Conservation (phyloP, 331 rosid genomes). For the Rhamnella rubrinervis region DNA sequence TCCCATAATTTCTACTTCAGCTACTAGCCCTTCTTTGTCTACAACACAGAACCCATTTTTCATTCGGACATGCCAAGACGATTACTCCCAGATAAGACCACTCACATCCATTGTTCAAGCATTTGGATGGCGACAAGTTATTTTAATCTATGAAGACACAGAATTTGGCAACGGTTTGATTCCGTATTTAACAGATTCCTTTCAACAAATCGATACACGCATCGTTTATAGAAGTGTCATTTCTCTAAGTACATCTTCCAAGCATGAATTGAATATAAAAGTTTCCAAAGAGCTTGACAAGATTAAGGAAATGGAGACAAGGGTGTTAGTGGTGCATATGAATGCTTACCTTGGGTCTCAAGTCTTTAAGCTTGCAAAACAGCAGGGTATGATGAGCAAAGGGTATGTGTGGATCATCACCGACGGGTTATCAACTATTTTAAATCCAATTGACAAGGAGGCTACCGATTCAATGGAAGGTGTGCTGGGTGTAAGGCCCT, state of each 20-base stretch:
- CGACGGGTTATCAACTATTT: slow-evolving; percentile 13
- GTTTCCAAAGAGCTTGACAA: slow-evolving; percentile 19
- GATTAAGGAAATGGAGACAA: slow-evolving; percentile 27
- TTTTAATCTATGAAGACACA: slow-evolving; percentile 33
- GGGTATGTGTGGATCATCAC: slow-evolving; percentile 39
- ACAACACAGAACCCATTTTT: slow-evolving; percentile 28
- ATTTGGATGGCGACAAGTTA: slow-evolving; percentile 30
- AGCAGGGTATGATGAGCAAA: slow-evolving; percentile 31
- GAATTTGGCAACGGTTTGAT: slow-evolving; percentile 34
- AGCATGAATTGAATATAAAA: neutral
- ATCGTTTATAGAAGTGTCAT: slow-evolving; percentile 32
- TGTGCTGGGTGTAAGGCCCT: slow-evolving; percentile 47
- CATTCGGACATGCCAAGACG: slow-evolving; percentile 27
- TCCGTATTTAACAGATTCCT: slow-evolving; percentile 29
- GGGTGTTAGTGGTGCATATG: slow-evolving; percentile 34
- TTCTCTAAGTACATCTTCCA: slow-evolving; percentile 10
- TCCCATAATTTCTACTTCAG: slow-evolving; percentile 36
- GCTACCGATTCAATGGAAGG: slow-evolving; percentile 39
- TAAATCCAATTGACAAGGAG: neutral
- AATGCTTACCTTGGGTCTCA: slow-evolving; percentile 14
- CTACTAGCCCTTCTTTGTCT: slow-evolving; percentile 33
- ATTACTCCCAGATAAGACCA: slow-evolving; percentile 24
- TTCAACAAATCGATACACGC: slow-evolving; percentile 17
- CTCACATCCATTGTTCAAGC: slow-evolving; percentile 26
- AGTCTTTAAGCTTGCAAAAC: slow-evolving; percentile 11